These are phyloP conservation scores for Trifolium dubium DNA, from an alignment of 306 rosid genomes.

Conservation along the genomic window DNA sequence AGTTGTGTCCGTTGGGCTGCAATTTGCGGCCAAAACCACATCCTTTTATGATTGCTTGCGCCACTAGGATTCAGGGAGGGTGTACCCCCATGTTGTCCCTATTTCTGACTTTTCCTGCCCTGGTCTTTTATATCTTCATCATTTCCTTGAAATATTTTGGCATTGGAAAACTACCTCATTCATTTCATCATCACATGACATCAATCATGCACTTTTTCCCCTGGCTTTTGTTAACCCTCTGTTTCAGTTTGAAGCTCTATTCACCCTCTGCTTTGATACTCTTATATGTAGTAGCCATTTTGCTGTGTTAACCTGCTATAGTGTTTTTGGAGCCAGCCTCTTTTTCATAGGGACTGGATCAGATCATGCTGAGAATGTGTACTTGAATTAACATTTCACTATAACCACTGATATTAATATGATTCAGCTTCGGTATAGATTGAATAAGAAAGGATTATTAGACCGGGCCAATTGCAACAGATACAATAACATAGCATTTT, in stretches of 20 bases:
- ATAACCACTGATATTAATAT: background rate
- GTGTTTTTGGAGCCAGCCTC: background rate
- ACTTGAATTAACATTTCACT: background rate
- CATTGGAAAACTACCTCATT: background rate
- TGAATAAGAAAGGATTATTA: background rate
- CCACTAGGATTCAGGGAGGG: background rate
- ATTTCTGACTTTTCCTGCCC: background rate
- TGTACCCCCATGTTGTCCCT: background rate
- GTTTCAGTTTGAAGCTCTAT: conserved; percentile 6
- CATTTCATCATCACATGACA: background rate
- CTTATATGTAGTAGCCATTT: background rate
- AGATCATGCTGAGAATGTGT: background rate
- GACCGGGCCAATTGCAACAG: conserved; percentile 4
- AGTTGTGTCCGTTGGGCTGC: background rate
- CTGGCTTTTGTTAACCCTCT: conserved; percentile 3
- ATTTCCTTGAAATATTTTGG: background rate
- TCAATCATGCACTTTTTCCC: background rate
- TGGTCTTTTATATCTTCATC: background rate
- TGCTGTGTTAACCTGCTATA: background rate
- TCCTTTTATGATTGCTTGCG: background rate
- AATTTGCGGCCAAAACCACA: background rate
- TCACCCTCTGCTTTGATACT: background rate
- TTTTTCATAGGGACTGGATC: conserved; percentile 11
- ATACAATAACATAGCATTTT: background rate
- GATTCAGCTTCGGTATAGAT: conserved; percentile 4